These are phyloP conservation scores for Mucor mucedo DNA, from an alignment of 371 early-diverging fungal genomes.

Conservation along the genomic window DNA sequence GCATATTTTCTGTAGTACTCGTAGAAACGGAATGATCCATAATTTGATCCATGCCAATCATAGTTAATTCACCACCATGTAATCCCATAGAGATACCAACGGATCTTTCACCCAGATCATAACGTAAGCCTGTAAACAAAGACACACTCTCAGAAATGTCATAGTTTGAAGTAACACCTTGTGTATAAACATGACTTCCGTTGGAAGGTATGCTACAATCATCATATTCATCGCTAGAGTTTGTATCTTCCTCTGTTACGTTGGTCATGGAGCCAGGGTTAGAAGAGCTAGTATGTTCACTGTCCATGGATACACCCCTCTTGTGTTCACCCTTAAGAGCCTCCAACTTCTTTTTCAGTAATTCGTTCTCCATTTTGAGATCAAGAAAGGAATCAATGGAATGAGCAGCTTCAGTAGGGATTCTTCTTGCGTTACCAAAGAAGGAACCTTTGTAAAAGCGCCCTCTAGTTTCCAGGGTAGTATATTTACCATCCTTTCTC, in stretches of 20 bases:
- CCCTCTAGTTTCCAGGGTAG: conserved; percentile 46
- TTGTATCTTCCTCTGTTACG: conserved; percentile 5
- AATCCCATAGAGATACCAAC: conserved; percentile 43
- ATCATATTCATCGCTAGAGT: conserved; percentile 12
- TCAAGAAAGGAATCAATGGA: conserved; percentile 51
- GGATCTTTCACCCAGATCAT: conserved; percentile 40
- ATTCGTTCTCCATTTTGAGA: conserved; percentile 52
- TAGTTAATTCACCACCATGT: conserved; percentile 31
- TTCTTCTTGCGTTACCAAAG: conserved; percentile 44
- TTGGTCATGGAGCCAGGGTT: not conserved
- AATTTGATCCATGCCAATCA: conserved; percentile 3
- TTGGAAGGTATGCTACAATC: conserved; percentile 5
- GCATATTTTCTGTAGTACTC: conserved; percentile 18
- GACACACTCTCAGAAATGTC: conserved; percentile 34
- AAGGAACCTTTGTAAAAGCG: conserved; percentile 41
- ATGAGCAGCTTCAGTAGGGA: conserved; percentile 41
- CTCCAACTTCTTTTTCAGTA: conserved; percentile 32
- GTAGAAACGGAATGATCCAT: conserved; percentile 17
- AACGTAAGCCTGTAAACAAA: conserved; percentile 44
- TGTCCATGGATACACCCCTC: not conserved
- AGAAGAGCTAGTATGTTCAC: not conserved
- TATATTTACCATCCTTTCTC: conserved; percentile 47
- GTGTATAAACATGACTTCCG: conserved; percentile 36
- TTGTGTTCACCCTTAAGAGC: not conserved
- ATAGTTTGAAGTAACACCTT: conserved; percentile 30